These are phyloP conservation scores for Mycena sanguinolenta DNA, from an alignment of 768 basidiomycete species.

Conservation along the genomic window DNA sequence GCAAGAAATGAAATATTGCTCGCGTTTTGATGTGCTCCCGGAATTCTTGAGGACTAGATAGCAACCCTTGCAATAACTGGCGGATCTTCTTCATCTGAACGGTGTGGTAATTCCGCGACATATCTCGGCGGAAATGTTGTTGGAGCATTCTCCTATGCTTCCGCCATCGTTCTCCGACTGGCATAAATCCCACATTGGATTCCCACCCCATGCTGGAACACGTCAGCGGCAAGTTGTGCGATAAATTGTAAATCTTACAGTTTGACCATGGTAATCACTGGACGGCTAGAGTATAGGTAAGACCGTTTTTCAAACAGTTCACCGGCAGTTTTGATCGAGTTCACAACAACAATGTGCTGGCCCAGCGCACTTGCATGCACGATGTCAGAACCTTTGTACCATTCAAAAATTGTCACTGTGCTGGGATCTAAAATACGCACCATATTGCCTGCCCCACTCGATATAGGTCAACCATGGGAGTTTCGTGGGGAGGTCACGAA, in stretches of 20 bases:
- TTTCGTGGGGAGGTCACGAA: conserved; percentile 33
- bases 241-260: conserved; percentile 28
- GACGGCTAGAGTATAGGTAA: conserved; percentile 41
- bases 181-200: conserved; percentile 45
- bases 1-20: not conserved
- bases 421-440: conserved; percentile 16
- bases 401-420: not conserved
- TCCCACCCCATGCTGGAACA: conserved; percentile 48
- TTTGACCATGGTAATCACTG: conserved; percentile 26
- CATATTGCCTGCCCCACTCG: conserved; percentile 39
- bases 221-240: too few relatives aligned
- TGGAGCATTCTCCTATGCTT: conserved; percentile 46
- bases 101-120: conserved; percentile 37
- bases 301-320: conserved; percentile 42
- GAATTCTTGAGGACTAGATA: conserved; percentile 36
- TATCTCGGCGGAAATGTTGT: conserved; percentile 42
- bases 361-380: conserved; percentile 40
- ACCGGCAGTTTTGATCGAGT: conserved; percentile 40
- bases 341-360: conserved; percentile 45
- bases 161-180: conserved; percentile 48
- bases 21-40: conserved; percentile 19
- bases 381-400: conserved; percentile 34
- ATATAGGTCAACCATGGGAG: conserved; percentile 39
- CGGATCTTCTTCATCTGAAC: conserved; percentile 42
- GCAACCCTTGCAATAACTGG: conserved; percentile 35